Percentiles rank a stretch among this genome's conserved stretches.
These are phyloP conservation scores for Malassezia slooffiae DNA, from an alignment of 1,284 basidiomycete genomes.

Conservation along the genomic window DNA sequence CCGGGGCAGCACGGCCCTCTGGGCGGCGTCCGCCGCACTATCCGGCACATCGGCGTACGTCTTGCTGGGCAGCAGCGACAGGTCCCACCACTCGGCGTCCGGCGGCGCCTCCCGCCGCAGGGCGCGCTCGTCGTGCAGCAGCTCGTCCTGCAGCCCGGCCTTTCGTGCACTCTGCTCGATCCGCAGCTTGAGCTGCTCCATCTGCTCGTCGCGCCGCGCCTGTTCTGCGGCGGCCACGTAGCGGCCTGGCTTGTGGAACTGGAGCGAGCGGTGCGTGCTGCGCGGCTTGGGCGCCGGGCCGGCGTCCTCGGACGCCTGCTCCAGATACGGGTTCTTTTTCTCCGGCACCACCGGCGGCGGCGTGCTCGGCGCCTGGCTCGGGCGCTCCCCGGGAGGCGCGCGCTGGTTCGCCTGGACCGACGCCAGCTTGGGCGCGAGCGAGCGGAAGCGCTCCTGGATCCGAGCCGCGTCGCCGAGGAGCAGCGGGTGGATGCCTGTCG, in stretches of 20 bases:
- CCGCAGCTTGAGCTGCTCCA: slow-evolving; percentile 80
- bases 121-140: slow-evolving; percentile 74
- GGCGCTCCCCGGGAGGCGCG: background rate
- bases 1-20: slow-evolving; percentile 49
- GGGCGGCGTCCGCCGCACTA: slow-evolving; percentile 51
- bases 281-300: slow-evolving; percentile 19
- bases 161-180: slow-evolving; percentile 85
- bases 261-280: slow-evolving; percentile 31
- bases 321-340: slow-evolving; percentile 31
- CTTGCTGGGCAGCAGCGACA: slow-evolving; percentile 65
- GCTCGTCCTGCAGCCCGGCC: slow-evolving; percentile 82
- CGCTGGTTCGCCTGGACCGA: slow-evolving; percentile 12
- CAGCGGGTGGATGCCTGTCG: slow-evolving; percentile 34
- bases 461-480: slow-evolving; percentile 17
- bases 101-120: slow-evolving; percentile 65
- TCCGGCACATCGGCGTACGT: slow-evolving; percentile 59
- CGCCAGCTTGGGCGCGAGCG: slow-evolving; percentile 12
- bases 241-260: slow-evolving; percentile 39
- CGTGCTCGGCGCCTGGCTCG: background rate
- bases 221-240: slow-evolving; percentile 40
- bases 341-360: background rate
- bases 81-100: slow-evolving; percentile 94
- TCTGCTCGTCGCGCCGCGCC: slow-evolving; percentile 52
- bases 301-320: slow-evolving; percentile 8
- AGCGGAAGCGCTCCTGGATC: slow-evolving; percentile 12